These are phyloP conservation scores for Hyphopichia homilentoma DNA, from an alignment of 805 yeast species.

Conservation along the genomic window DNA sequence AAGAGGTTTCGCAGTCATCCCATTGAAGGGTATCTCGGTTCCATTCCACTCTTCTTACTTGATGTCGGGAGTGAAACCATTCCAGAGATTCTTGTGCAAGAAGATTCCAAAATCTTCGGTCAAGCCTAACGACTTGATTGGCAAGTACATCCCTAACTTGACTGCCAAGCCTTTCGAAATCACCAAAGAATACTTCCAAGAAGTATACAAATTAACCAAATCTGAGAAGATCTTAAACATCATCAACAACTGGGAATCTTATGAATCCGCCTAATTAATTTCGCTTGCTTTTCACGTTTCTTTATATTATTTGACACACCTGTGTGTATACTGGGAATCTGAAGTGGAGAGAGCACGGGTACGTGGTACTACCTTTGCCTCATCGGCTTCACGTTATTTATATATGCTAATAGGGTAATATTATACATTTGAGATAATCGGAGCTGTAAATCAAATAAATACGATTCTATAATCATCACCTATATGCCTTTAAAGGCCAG, in stretches of 20 bases:
- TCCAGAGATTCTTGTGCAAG: slow-evolving; percentile 95
- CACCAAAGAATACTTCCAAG: slow-evolving; percentile 95
- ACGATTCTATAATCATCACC: neutral
- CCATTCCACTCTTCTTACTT: slow-evolving; percentile 99
- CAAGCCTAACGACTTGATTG: slow-evolving; percentile 88
- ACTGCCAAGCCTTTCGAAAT: slow-evolving; percentile 97
- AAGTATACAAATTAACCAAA: slow-evolving; percentile 86
- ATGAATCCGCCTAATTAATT: slow-evolving; percentile 45
- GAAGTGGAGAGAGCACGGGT: slow-evolving; percentile 1
- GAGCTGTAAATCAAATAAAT: slow-evolving; percentile 5
- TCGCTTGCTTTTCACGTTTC: slow-evolving; percentile 1
- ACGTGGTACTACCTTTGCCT: slow-evolving; percentile 10
- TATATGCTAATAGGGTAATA: slow-evolving; percentile 2
- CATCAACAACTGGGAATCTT: slow-evolving; percentile 93
- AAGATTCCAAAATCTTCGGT: slow-evolving; percentile 93
- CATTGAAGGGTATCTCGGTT: slow-evolving; percentile 97
- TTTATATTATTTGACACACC: too few relatives aligned
- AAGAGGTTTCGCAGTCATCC: slow-evolving; percentile 98
- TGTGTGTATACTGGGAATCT: too few relatives aligned
- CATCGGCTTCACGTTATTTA: neutral
- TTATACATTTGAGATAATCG: slow-evolving; percentile 1
- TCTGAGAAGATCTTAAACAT: slow-evolving; percentile 88
- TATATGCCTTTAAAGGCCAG: slow-evolving; percentile 12
- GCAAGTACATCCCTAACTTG: slow-evolving; percentile 96
- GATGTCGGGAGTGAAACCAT: slow-evolving; percentile 98